phyloP scores from a whole-genome alignment of 306 rosid genomes.

The Bauhinia variegata region DNA sequence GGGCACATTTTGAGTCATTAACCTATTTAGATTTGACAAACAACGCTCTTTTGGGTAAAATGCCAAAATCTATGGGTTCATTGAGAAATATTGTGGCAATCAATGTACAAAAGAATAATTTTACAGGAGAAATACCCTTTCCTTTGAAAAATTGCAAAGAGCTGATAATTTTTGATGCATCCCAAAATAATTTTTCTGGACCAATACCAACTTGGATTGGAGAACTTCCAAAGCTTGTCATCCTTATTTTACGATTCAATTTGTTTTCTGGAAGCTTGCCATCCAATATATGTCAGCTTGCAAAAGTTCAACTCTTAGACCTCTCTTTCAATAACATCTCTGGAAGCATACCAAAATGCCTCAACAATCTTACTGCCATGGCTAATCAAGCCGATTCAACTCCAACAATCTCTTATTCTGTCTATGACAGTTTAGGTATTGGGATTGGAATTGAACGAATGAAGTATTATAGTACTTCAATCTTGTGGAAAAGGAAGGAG shows the following conservation, averaged over 20 bases:
- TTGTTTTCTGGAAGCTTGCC: too few species aligned
- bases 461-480: too few species aligned
- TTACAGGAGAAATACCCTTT: not conserved
- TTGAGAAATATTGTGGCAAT: not conserved
- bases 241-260: too few species aligned
- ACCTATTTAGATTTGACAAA: not conserved
- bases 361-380: not conserved
- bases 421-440: too few species aligned
- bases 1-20: not conserved
- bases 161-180: not conserved
- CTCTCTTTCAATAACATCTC: too few species aligned
- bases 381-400: not conserved
- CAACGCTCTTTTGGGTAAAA: not conserved
- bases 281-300: too few species aligned
- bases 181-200: too few species aligned
- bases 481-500: slow-evolving; percentile 13
- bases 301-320: too few species aligned
- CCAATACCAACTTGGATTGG: too few species aligned
- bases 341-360: too few species aligned
- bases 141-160: not conserved
- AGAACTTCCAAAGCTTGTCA: too few species aligned
- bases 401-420: not conserved
- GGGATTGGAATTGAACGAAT: too few species aligned
- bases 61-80: not conserved
- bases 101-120: not conserved